Conservation (phyloP, 148 eudicot species). For the Selenicereus undatus region DNA sequence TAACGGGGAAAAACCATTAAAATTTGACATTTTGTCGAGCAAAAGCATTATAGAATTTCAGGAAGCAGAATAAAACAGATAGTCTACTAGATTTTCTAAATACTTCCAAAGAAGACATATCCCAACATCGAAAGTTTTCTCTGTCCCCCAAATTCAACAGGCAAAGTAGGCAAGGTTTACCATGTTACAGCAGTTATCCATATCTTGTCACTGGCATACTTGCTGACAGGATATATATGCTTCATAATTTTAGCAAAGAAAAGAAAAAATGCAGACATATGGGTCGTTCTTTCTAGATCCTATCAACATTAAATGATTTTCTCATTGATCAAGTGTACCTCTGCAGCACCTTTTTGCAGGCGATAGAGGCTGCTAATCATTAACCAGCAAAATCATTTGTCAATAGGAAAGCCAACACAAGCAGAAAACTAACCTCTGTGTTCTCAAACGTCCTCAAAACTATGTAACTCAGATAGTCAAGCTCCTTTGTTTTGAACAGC, state of each 20-base stretch:
- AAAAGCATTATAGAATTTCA: background rate
- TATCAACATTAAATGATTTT: background rate
- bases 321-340: background rate
- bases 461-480: constrained; percentile 91
- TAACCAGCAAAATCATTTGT: background rate
- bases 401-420: background rate
- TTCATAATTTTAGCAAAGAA: background rate
- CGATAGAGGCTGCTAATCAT: background rate
- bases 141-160: background rate
- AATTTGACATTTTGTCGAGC: background rate
- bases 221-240: background rate
- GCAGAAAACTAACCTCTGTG: constrained; percentile 60
- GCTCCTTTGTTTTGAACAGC: constrained; percentile 78
- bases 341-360: background rate
- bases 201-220: background rate
- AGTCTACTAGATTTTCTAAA: background rate
- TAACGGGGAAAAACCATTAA: background rate
- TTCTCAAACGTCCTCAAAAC: constrained; percentile 95
- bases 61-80: background rate
- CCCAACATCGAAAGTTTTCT: background rate
- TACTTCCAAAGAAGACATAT: background rate
- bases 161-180: background rate
- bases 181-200: background rate
- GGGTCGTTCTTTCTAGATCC: background rate
- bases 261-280: background rate